Base-by-base conservation (phyloP, 306 rosid species). In the Begonia masoniana region DNA sequence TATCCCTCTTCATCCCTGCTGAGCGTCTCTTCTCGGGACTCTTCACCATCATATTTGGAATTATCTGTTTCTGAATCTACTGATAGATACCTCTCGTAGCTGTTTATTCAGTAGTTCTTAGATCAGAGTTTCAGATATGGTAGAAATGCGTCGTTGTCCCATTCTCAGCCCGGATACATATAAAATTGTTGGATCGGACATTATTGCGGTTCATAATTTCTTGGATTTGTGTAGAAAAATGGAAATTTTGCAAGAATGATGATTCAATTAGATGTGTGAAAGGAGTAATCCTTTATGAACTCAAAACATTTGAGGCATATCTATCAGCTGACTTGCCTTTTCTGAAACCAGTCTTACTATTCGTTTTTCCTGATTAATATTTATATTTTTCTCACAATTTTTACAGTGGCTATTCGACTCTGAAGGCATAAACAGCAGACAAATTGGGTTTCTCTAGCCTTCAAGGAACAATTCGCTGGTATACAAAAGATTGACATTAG, bases 241-340 rank as follows among this genome's bases (percentile, higher is more conserved):
- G 39, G 7, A 3, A 31, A 4, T 31, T 31, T 31, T 4, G 70
- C 75, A 64, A 62, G 94, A 15, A 59, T 83, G 83, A 81, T 74
- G 85, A 78, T 23, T 76, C 91, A 81, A 81, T 78, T 78, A 83
- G 79, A 76, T 78, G 87, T 53, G 68, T 78, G 81, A 78, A 76
- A 77, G 58, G 71, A 69, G 50, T 47, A 51, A 41, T 11, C 72
- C 61, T 24, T 58, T 24, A 35, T 77, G 81, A 81, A 78, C 85
- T 52, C 45, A 83, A 58, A 7, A 24, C 13, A 31, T 52, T 78
- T 85, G 95, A 76, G 89, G 86, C 89, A 76, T 80, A 55, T 62
- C 43, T 52, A 12, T 39, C 68, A 42, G 59, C 85, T 78, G 85
- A 76, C 83, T 70, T 62, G 69, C 58, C 45, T 31, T 6, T 31